These are phyloP conservation scores for Cryoendolithus antarcticus DNA, from an alignment of 2,329 filamentous ascomycete species.

Conservation along the genomic window DNA sequence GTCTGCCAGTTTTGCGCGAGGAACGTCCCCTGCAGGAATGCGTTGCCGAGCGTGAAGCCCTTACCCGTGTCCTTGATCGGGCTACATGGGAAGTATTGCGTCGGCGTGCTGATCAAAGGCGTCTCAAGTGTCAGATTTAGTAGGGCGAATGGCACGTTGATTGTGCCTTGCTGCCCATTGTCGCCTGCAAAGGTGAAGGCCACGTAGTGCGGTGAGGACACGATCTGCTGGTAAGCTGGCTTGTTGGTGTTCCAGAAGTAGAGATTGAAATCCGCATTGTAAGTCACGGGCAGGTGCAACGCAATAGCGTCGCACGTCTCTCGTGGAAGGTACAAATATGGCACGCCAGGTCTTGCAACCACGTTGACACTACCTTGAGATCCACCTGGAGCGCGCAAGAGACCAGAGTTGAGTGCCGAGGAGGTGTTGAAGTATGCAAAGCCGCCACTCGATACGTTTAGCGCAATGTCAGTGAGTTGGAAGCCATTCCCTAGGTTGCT, in stretches of 20 bases:
- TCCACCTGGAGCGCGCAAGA: slow-evolving; percentile 2
- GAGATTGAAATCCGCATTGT: slow-evolving; percentile 10
- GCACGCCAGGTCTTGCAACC: slow-evolving; percentile 12
- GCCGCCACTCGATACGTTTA: slow-evolving; percentile 29
- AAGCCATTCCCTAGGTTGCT: slow-evolving; percentile 8
- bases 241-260: slow-evolving; percentile 20
- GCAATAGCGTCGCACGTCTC: slow-evolving; percentile 20
- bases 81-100: slow-evolving; percentile 33
- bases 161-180: slow-evolving; percentile 16
- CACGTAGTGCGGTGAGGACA: slow-evolving; percentile 30
- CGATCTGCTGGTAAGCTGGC: slow-evolving; percentile 24
- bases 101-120: slow-evolving; percentile 23
- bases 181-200: slow-evolving; percentile 27
- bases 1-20: slow-evolving; percentile 28
- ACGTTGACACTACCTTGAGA: slow-evolving; percentile 2
- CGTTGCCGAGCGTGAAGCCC: slow-evolving; percentile 29
- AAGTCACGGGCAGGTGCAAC: slow-evolving; percentile 17
- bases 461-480: slow-evolving; percentile 28
- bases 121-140: slow-evolving; percentile 27
- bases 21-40: slow-evolving; percentile 38
- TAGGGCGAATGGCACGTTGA: slow-evolving; percentile 31
- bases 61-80: slow-evolving; percentile 15
- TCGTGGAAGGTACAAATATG: slow-evolving; percentile 18
- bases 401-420: slow-evolving; percentile 6
- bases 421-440: slow-evolving; percentile 24